Percentiles rank a stretch among this genome's conserved stretches.
These are phyloP conservation scores for Stagonosporopsis rhizophila DNA, from an alignment of 2,329 filamentous ascomycete genomes.

Conservation along the genomic window DNA sequence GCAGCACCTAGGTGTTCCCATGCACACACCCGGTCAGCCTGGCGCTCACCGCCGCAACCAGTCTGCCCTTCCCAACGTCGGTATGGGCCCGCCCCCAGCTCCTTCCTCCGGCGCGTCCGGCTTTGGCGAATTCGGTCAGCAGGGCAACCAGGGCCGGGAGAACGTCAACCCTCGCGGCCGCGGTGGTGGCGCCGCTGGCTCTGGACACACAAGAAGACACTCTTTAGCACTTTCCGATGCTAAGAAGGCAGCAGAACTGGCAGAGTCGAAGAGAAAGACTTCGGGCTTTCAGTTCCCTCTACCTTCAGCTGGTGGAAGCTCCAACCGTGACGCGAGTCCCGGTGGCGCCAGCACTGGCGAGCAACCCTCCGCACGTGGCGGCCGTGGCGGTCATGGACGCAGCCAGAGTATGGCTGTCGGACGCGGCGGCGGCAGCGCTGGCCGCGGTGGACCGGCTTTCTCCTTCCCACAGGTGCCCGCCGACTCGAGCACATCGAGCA, in stretches of 20 bases:
- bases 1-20: constrained; percentile 69
- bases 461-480: constrained; percentile 68
- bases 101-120: constrained; percentile 88
- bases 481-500: constrained; percentile 51
- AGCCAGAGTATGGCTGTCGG: constrained; percentile 89
- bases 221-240: constrained; percentile 94
- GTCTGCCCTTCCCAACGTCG: constrained; percentile 92
- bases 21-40: constrained; percentile 79
- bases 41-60: constrained; percentile 95
- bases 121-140: constrained; percentile 82
- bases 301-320: constrained; percentile 68
- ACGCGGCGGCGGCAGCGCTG: constrained; percentile 68
- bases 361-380: constrained; percentile 46
- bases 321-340: constrained; percentile 65
- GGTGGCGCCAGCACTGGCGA: constrained; percentile 51
- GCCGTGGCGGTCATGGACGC: constrained; percentile 68
- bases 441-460: constrained; percentile 74
- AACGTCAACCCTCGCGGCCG: constrained; percentile 74
- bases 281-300: constrained; percentile 94
- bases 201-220: constrained; percentile 89
- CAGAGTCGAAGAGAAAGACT: constrained; percentile 94
- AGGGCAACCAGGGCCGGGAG: constrained; percentile 66
- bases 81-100: constrained; percentile 88
- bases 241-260: constrained; percentile 95
- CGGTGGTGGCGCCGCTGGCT: constrained; percentile 69